Conservation (phyloP, 2,329 filamentous ascomycete species). For the Didymella glomerata region DNA sequence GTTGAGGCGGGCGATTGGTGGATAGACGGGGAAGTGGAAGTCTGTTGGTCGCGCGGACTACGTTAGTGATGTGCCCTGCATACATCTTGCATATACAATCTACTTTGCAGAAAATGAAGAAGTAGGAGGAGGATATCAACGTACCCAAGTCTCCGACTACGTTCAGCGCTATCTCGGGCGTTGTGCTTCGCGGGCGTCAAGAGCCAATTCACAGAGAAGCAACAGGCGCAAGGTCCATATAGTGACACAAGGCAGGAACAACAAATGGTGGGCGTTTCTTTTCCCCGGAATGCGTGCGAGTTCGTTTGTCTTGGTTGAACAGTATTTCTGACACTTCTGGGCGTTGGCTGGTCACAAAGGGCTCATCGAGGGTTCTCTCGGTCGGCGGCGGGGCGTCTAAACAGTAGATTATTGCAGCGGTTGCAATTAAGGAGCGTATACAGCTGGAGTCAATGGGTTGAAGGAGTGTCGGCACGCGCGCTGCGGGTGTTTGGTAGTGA, state of each 20-base stretch:
- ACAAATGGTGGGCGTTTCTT: constrained; percentile 8
- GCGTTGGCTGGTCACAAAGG: constrained; percentile 11
- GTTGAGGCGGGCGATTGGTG: constrained; percentile 22
- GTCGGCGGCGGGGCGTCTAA: constrained; percentile 30
- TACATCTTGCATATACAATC: constrained; percentile 20
- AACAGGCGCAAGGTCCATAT: constrained; percentile 41
- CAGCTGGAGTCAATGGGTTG: constrained; percentile 26
- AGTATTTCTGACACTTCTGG: constrained; percentile 4
- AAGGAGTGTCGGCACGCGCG: constrained; percentile 39
- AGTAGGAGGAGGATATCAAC: neutral
- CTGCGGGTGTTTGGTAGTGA: constrained; percentile 30
- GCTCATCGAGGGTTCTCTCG: constrained; percentile 18
- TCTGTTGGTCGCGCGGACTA: constrained; percentile 25
- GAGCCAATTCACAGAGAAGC: constrained; percentile 22
- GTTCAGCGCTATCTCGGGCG: neutral
- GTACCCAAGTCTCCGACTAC: neutral
- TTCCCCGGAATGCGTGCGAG: constrained; percentile 14
- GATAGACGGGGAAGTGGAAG: constrained; percentile 17
- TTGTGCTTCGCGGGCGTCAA: constrained; percentile 12
- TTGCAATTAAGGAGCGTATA: constrained; percentile 36
- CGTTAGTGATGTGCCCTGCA: constrained; percentile 29
- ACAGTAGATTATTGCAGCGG: constrained; percentile 29
- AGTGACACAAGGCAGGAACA: constrained; percentile 29
- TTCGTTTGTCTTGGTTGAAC: constrained; percentile 8
- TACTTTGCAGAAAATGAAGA: neutral